Percentiles rank a stretch among this genome's conserved stretches.
These are phyloP conservation scores for Cladorrhinum samala DNA, from an alignment of 495 filamentous ascomycete genomes.

Conservation along the genomic window DNA sequence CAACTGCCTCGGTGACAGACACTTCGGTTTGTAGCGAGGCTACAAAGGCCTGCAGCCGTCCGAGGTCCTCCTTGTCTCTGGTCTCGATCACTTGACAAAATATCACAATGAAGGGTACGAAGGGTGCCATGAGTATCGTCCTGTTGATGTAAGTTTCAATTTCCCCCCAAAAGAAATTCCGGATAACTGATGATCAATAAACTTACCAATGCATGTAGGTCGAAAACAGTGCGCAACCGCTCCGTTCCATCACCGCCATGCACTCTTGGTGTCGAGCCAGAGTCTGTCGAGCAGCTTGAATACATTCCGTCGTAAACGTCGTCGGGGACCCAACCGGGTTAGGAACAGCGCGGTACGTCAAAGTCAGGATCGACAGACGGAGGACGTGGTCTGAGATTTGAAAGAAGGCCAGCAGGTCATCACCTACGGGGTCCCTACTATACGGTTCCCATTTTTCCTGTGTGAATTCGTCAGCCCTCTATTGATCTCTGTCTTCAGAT, in stretches of 20 bases:
- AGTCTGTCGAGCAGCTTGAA: conserved; percentile 48
- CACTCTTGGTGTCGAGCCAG: conserved; percentile 48
- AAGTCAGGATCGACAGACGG: conserved; percentile 44
- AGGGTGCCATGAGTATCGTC: conserved; percentile 57
- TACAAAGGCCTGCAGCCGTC: conserved; percentile 51
- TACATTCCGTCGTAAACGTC: conserved; percentile 52
- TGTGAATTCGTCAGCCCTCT: neutral
- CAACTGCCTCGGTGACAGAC: conserved; percentile 46
- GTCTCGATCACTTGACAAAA: conserved; percentile 60
- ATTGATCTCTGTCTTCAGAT: no score
- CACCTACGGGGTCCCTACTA: neutral
- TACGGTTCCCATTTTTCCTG: neutral
- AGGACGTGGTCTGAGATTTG: conserved; percentile 50
- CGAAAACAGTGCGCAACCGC: conserved; percentile 36
- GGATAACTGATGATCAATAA: no score
- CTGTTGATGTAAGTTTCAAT: conserved; percentile 24
- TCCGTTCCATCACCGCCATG: conserved; percentile 40
- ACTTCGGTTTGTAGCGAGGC: conserved; percentile 44
- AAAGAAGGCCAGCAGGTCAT: conserved; percentile 35
- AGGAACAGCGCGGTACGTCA: conserved; percentile 58
- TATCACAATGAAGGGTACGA: conserved; percentile 62
- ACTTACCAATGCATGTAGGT: conserved; percentile 60
- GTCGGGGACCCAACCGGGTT: conserved; percentile 33
- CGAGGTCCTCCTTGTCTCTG: conserved; percentile 38
- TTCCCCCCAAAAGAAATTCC: neutral